Evolutionary conservation across 441 rosid genomes (phyloP), one percentile per base, ranked within the genome.

Genomic region (Metrosideros polymorpha): DNA sequence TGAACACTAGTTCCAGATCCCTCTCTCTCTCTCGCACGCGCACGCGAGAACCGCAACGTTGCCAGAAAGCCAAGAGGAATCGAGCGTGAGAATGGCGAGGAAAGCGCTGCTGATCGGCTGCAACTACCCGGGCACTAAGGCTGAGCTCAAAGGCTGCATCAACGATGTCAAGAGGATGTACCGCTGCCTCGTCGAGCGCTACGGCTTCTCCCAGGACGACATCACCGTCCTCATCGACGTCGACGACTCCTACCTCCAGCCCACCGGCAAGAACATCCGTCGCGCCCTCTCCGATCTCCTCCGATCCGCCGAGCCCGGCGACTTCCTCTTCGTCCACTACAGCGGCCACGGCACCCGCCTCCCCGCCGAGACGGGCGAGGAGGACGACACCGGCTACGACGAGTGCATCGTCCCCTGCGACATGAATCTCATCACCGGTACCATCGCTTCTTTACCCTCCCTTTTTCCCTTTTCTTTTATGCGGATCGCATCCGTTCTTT

Each of bases 291-390:
- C n/a, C 55, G 85, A 91, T 86, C 96, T 97, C 15, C 87, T 94
- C 43, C 71, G 87, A 50, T 96, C 98, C 3, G 99, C 96, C 0
- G 85, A 90, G 83, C 87, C 94, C 0, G 95, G 94, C 4, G 99
- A 97, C 49, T 61, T 91, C 47, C 93, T 96, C 35, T 96, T 96
- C 86, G 97, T 96, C 24, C 99, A 97, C 86, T 97, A 94, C 92
- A 97, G 98, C 87, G 99, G 99, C 29, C 99, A 96, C 71, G 99
- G 98, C 57, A 95, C 99, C 19, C 94, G 99, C 91, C 93, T 97
- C 32, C 99, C 99, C 2, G 97, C 99, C n/a, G 98, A 97, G 94
- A 94, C 98, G 9, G 99, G 98, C 12, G 99, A 97, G 88, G 96
- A 96, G 30, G 99, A 96, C 90, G 99, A 97, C 82, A 97, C 99